phyloP scores from a whole-genome alignment of 2,329 filamentous ascomycete genomes.

The Alternaria tenuissima region DNA sequence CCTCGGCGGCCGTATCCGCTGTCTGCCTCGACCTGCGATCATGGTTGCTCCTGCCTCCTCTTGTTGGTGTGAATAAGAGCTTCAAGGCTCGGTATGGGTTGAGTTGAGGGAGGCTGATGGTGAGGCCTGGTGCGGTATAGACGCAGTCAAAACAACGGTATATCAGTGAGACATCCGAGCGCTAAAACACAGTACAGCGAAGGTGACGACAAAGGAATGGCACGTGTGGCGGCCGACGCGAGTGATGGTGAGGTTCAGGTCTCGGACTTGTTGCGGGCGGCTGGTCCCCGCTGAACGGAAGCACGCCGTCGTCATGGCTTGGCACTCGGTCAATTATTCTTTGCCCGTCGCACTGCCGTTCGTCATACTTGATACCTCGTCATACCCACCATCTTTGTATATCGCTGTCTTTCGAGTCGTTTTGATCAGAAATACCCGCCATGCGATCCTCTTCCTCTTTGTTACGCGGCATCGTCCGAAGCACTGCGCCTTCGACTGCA shows the following conservation, averaged over 20 bases:
- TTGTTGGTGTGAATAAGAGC: not conserved
- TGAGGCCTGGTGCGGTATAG: not conserved
- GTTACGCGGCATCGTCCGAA: conserved; percentile 34
- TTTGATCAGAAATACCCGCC: not conserved
- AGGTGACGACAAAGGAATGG: not conserved
- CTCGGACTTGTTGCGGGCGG: conserved; percentile 10
- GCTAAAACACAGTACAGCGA: not conserved
- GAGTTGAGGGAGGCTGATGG: conserved; percentile 6
- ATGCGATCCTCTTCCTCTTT: conserved; percentile 40
- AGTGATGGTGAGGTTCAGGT: conserved; percentile 4
- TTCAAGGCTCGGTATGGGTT: not conserved
- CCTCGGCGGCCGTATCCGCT: conserved; percentile 73
- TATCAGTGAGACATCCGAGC: not conserved
- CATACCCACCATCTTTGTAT: not conserved
- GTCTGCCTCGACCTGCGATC: conserved; percentile 63
- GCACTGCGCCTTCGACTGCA: conserved; percentile 23
- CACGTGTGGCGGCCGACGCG: not conserved
- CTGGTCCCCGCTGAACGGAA: conserved; percentile 8
- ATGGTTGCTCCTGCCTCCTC: conserved; percentile 44
- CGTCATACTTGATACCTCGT: conserved; percentile 2
- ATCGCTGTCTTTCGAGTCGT: not conserved
- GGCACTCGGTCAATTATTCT: conserved; percentile 19
- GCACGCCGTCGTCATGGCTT: conserved; percentile 25
- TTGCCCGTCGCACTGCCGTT: conserved; percentile 6
- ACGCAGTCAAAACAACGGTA: not conserved